Conservation (phyloP, 352 stramenopile genomes). For the Pythium monospermum region DNA sequence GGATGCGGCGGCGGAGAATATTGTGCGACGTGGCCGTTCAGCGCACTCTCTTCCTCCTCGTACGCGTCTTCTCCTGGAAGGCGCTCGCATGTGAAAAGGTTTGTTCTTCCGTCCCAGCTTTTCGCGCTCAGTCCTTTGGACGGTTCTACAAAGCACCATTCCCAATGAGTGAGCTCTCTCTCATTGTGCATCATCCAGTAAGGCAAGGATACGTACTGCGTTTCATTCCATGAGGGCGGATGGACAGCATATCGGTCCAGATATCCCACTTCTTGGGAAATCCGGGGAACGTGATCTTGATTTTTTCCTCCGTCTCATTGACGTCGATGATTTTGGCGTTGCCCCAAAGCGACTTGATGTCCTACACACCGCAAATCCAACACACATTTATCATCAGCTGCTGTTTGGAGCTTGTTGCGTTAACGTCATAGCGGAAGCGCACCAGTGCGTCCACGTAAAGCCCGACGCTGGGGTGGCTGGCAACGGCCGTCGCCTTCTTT, state of each 20-base stretch:
- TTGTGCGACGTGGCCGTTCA: no score
- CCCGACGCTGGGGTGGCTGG: slow-evolving; percentile 35
- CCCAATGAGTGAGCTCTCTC: background rate
- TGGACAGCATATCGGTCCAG: slow-evolving; percentile 68
- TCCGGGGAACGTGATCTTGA: slow-evolving; percentile 71
- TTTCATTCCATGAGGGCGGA: slow-evolving; percentile 39
- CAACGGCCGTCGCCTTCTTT: slow-evolving; percentile 18
- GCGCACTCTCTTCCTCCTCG: no score
- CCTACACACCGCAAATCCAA: no score
- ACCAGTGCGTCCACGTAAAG: slow-evolving; percentile 68
- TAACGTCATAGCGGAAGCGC: no score
- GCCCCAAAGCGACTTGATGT: slow-evolving; percentile 69
- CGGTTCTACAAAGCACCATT: slow-evolving; percentile 16
- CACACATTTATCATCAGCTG: no score
- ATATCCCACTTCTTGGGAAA: slow-evolving; percentile 62
- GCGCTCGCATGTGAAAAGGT: slow-evolving; percentile 39
- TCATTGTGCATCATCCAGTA: background rate
- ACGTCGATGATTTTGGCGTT: slow-evolving; percentile 67
- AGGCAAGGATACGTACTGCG: slow-evolving; percentile 6
- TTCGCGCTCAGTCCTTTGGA: slow-evolving; percentile 22
- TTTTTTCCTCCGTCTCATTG: slow-evolving; percentile 47
- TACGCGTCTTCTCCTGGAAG: background rate
- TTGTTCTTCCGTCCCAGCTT: slow-evolving; percentile 54
- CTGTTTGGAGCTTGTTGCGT: no score
- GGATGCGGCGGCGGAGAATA: no score